Evolutionary conservation across 441 rosid species (phyloP).

Genomic region (Omphalea diandra): DNA sequence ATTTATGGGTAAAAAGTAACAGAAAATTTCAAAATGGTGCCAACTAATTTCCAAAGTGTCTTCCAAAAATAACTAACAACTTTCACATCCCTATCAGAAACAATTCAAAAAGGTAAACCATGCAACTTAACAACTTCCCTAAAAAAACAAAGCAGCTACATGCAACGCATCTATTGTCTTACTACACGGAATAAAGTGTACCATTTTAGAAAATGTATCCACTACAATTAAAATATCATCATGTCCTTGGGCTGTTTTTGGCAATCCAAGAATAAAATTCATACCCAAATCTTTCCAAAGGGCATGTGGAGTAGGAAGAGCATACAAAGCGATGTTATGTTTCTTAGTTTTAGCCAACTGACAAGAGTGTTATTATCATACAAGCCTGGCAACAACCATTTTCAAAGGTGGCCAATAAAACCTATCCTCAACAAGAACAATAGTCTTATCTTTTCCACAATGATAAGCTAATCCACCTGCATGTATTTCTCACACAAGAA

Average conservation of each 20-base stretch:
- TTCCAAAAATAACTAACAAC: too few relatives aligned
- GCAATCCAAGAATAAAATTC: neutral
- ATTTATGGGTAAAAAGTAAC: too few relatives aligned
- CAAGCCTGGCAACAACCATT: neutral
- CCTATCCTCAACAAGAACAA: neutral
- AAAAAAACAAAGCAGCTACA: too few relatives aligned
- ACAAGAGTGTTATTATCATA: neutral
- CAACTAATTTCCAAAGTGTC: too few relatives aligned
- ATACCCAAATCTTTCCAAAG: neutral
- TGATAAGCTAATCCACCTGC: conserved; percentile 8
- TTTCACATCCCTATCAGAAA: too few relatives aligned
- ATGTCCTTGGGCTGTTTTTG: too few relatives aligned
- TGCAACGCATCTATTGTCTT: neutral
- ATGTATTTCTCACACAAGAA: neutral
- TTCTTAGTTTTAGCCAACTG: neutral
- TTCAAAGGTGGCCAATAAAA: conserved; percentile 2
- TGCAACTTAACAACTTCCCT: too few relatives aligned
- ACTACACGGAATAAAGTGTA: neutral
- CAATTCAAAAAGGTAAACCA: too few relatives aligned
- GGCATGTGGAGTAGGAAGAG: neutral
- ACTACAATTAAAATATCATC: too few relatives aligned
- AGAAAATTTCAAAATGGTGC: too few relatives aligned
- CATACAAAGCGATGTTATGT: neutral
- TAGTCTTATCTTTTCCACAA: conserved; percentile 8
- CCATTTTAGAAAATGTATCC: neutral